Base-by-base conservation (phyloP, 108 stramenopile species). In the Fistulifera solaris region DNA sequence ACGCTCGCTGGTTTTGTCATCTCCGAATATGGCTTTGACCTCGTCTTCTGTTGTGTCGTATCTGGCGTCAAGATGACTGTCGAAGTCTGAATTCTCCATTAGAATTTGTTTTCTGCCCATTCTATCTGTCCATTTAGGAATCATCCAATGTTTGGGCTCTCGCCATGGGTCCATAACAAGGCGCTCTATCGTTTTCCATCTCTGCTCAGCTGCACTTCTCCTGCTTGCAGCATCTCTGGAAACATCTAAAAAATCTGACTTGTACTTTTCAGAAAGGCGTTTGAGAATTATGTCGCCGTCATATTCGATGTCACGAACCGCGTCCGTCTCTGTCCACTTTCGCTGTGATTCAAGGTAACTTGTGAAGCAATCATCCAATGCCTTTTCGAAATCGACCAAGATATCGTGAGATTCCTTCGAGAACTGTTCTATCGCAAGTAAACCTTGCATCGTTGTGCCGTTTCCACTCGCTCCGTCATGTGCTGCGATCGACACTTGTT, bases 281-380 rank as follows among this genome's bases (percentile, higher is more conserved):
- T 78, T 81, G 11, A 87, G 63, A 15, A 44, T 46, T 15, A 66
- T 51, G 48, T 87, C 79, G 17, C 89, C 89, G 22, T 76, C 69
- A 44, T 57, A 76, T 56, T 86, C 85, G 23, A 82, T 61, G 51
- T 87, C 81, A 23, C 89, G 71, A 10, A 91, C 89, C n/a, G 78
- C 76, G 24, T 76, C 79, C 0, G 89, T 91, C 44, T 87, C 89
- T 22, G 89, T 81, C 85, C 89, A 87, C 40, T 68, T 65, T 47
- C 75, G 26, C 66, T 91, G 89, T 0, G 68, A 61, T 40, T 91
- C 83, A 55, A 77, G 70, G 52, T 83, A 91, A 14, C 66, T 57
- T 46, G 70, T 73, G 58, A 87, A 91, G 19, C 80, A 77, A 14
- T 27, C 52, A 64, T 87, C 66, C 38, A 91, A 46, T 10, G 77